A percentile compares a stretch with the other conserved stretches of the same genome.
Evolutionary conservation across 805 yeast genomes (phyloP).

Genomic region (Monosporozyma siamensis): DNA sequence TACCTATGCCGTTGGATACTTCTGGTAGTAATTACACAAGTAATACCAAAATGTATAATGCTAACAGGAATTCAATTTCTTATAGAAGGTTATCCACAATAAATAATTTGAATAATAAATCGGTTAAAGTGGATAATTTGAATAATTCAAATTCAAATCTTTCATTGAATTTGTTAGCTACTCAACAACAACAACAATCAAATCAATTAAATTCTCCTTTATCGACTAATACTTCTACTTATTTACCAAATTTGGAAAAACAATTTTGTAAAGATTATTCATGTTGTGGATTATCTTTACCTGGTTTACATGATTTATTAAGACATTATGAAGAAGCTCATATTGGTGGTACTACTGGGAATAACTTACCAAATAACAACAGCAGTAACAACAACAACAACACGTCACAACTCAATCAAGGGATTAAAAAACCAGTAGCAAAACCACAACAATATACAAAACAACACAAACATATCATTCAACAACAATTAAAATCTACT

Average conservation of each 20-base stretch:
- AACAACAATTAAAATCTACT: slow-evolving; percentile 4
- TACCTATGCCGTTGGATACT: not conserved
- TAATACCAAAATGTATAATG: not conserved
- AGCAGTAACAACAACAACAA: not conserved
- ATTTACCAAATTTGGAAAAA: slow-evolving; percentile 87
- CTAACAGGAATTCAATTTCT: slow-evolving; percentile 5
- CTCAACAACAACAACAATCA: not conserved
- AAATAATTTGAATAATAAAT: slow-evolving; percentile 3
- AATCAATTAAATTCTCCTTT: slow-evolving; percentile 41
- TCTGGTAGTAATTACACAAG: not conserved
- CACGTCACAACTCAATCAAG: not conserved
- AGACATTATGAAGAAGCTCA: slow-evolving; percentile 96
- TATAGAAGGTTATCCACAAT: slow-evolving; percentile 11
- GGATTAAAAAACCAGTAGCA: not conserved
- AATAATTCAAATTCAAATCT: slow-evolving; percentile 9
- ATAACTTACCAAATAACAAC: not conserved
- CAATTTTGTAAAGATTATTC: slow-evolving; percentile 94
- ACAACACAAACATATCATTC: slow-evolving; percentile 6
- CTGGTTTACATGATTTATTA: slow-evolving; percentile 85
- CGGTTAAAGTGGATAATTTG: slow-evolving; percentile 1
- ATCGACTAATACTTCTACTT: slow-evolving; percentile 53
- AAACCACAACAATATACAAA: slow-evolving; percentile 1
- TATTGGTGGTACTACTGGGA: slow-evolving; percentile 31
- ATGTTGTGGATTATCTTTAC: slow-evolving; percentile 88
- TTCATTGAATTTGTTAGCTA: not conserved